phyloP scores from a whole-genome alignment of 1,284 basidiomycete genomes.

The Schizophyllum commune region DNA sequence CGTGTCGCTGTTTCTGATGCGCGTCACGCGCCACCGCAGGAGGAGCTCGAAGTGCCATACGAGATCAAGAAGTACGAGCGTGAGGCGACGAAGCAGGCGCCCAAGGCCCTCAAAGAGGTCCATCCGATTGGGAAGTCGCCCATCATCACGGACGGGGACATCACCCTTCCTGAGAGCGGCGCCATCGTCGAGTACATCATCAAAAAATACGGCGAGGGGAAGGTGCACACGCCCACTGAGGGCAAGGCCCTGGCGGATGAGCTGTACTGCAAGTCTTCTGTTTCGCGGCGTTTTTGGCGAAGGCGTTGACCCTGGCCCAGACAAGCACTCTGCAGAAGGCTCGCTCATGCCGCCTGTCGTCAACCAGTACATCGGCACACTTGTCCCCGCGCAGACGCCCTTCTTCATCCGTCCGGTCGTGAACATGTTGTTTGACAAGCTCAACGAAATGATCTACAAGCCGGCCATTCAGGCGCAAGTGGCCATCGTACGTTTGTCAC shows the following conservation, averaged over 20 bases:
- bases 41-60: constrained; percentile 42
- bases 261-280: constrained; percentile 27
- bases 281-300: not conserved
- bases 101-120: constrained; percentile 31
- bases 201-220: constrained; percentile 34
- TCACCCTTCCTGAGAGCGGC: constrained; percentile 39
- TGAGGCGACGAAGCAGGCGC: constrained; percentile 26
- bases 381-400: constrained; percentile 25
- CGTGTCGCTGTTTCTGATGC: not conserved
- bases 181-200: constrained; percentile 44
- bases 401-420: constrained; percentile 29
- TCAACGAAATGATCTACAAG: constrained; percentile 20
- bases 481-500: constrained; percentile 20
- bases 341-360: constrained; percentile 31
- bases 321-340: constrained; percentile 34
- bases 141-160: constrained; percentile 36
- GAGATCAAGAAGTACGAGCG: constrained; percentile 41
- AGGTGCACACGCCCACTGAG: constrained; percentile 26
- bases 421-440: constrained; percentile 20
- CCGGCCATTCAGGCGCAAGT: constrained; percentile 25
- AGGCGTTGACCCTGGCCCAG: constrained; percentile 13
- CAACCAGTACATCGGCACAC: constrained; percentile 24
- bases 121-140: constrained; percentile 40
- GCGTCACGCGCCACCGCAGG: constrained; percentile 20
- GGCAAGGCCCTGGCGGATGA: constrained; percentile 28